A percentile compares a stretch with the other conserved stretches of the same genome.
Conservation (phyloP, 208 protist species). For the Naegleria gruberi region DNA sequence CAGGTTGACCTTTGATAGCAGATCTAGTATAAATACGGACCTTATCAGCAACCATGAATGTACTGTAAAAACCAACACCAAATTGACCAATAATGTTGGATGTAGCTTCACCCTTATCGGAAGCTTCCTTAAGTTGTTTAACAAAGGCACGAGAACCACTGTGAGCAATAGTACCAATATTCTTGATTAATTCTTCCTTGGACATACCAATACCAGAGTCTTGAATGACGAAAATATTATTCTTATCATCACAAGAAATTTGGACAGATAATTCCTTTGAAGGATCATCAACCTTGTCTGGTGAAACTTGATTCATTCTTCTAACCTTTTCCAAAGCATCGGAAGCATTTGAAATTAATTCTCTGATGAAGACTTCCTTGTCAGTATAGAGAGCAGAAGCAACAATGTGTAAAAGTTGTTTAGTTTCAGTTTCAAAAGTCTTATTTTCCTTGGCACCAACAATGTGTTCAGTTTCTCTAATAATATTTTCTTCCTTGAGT, state of each 20-base stretch:
- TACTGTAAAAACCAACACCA: slow-evolving; percentile 93
- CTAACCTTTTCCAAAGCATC: slow-evolving; percentile 93
- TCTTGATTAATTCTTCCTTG: slow-evolving; percentile 81
- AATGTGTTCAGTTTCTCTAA: slow-evolving; percentile 6
- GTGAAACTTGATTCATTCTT: slow-evolving; percentile 60
- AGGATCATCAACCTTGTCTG: slow-evolving; percentile 42
- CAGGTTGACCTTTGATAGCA: slow-evolving; percentile 57
- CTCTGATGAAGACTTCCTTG: slow-evolving; percentile 95
- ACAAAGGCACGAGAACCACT: not conserved
- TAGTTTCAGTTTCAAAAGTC: slow-evolving; percentile 95
- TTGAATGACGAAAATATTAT: slow-evolving; percentile 73
- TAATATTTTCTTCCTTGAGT: not conserved
- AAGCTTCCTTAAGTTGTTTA: not conserved
- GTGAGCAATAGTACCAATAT: slow-evolving; percentile 84
- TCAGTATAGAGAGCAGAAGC: slow-evolving; percentile 93
- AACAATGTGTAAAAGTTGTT: slow-evolving; percentile 94
- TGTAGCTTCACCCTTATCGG: not conserved
- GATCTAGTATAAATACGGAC: slow-evolving; percentile 81
- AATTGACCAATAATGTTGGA: slow-evolving; percentile 78
- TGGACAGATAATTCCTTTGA: slow-evolving; percentile 35
- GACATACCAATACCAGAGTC: slow-evolving; percentile 95
- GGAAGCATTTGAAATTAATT: slow-evolving; percentile 92
- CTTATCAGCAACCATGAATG: slow-evolving; percentile 91
- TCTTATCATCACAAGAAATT: slow-evolving; percentile 73
- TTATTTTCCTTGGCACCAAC: slow-evolving; percentile 53